Conservation (phyloP, 2,329 filamentous ascomycete genomes). For the Aspergillus luchuensis region DNA sequence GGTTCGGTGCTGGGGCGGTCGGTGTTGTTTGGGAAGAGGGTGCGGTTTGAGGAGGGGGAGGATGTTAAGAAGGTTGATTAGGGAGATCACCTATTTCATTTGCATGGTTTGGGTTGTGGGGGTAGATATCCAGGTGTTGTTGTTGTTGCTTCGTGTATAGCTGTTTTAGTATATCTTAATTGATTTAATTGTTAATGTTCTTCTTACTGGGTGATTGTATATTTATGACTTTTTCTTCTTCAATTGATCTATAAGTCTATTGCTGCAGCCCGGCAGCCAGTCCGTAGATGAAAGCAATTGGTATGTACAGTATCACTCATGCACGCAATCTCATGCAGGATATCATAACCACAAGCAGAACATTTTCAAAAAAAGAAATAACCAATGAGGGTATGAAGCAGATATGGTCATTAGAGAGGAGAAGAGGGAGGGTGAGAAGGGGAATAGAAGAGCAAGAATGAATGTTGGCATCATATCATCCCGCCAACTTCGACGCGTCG, state of each 20-base stretch:
- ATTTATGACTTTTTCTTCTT: too few species aligned
- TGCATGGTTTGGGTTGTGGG: too few species aligned
- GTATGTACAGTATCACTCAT: background rate
- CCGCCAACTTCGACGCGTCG: slow-evolving; percentile 29
- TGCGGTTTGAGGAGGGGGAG: slow-evolving; percentile 33
- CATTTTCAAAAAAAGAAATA: background rate
- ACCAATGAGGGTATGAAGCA: background rate
- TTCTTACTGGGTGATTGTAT: too few species aligned
- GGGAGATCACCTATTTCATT: background rate
- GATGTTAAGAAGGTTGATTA: slow-evolving; percentile 14
- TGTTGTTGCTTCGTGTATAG: too few species aligned
- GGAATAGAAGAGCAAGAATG: background rate
- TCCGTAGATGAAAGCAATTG: too few species aligned
- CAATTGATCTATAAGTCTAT: too few species aligned
- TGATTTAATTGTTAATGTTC: too few species aligned
- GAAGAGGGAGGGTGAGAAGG: background rate
- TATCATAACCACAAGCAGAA: slow-evolving; percentile 1
- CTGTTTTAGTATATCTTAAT: too few species aligned
- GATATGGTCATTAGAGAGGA: background rate
- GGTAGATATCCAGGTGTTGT: too few species aligned
- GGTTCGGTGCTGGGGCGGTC: slow-evolving; percentile 6
- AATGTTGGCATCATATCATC: slow-evolving; percentile 31
- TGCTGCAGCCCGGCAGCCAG: too few species aligned
- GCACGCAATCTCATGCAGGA: background rate
- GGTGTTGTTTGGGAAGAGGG: slow-evolving; percentile 37